These are phyloP conservation scores for Cymbopogon flexuosus DNA, from an alignment of 202 grass and related monocot genomes.

Conservation along the genomic window DNA sequence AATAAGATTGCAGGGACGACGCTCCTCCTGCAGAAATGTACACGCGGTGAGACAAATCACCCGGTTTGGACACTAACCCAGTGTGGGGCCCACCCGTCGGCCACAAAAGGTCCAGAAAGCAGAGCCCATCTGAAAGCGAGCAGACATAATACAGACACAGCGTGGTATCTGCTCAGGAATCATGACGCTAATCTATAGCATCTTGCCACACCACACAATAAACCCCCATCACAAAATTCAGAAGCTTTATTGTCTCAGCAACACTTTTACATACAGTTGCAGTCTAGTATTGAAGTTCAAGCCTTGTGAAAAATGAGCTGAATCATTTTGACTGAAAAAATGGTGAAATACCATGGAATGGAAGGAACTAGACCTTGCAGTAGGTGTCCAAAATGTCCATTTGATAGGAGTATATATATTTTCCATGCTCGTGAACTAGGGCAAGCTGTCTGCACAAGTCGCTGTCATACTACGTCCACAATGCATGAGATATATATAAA, in stretches of 20 bases:
- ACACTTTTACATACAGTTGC: background rate
- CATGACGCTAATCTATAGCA: conserved; percentile 28
- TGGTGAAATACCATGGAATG: background rate
- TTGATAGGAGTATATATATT: background rate
- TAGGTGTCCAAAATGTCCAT: background rate
- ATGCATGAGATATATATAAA: background rate
- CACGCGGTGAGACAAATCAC: conserved; percentile 39
- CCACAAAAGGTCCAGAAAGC: conserved; percentile 20
- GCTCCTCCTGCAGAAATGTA: conserved; percentile 31
- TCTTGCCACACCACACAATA: background rate
- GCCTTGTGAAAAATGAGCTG: background rate
- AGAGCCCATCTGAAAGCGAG: background rate
- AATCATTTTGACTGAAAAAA: background rate
- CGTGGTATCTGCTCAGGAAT: conserved; percentile 36
- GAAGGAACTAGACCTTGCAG: background rate
- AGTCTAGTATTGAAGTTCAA: background rate
- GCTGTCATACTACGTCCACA: conserved; percentile 20
- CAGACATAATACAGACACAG: conserved; percentile 35
- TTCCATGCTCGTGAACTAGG: conserved; percentile 24
- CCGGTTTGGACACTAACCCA: conserved; percentile 21
- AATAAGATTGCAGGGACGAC: background rate
- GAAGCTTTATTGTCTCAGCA: background rate
- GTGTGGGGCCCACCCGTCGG: background rate
- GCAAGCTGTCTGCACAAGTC: conserved; percentile 18
- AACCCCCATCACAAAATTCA: background rate